Conservation (phyloP, 768 basidiomycete genomes). For the Cubamyces lactineus region DNA sequence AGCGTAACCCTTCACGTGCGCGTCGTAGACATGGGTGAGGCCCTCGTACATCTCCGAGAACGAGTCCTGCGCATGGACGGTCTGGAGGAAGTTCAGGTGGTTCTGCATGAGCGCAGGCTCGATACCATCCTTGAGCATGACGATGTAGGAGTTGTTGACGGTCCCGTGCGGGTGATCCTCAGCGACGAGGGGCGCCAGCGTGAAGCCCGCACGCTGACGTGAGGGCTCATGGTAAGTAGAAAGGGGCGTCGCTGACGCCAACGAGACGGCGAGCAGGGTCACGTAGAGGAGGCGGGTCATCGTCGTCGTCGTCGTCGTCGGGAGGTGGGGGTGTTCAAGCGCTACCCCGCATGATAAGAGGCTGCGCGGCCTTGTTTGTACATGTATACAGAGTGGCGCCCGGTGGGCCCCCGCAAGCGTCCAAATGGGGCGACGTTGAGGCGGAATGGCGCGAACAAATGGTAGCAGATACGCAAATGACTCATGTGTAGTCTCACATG, state of each 20-base stretch:
- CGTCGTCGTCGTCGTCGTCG: conserved; percentile 31
- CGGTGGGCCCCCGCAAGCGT: neutral
- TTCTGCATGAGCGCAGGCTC: conserved; percentile 61
- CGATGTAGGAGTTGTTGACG: conserved; percentile 92
- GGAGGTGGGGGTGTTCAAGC: conserved; percentile 1
- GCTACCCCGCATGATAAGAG: conserved; percentile 22
- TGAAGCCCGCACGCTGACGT: conserved; percentile 46
- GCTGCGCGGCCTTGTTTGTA: conserved; percentile 27
- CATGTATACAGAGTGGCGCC: conserved; percentile 26
- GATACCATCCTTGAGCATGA: conserved; percentile 79
- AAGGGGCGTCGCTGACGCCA: conserved; percentile 48
- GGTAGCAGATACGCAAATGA: neutral
- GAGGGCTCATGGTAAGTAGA: conserved; percentile 45
- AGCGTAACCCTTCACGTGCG: conserved; percentile 76
- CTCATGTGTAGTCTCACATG: neutral
- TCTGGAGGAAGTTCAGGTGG: conserved; percentile 79
- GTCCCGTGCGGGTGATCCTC: conserved; percentile 67
- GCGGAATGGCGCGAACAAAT: neutral
- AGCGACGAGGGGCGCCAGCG: conserved; percentile 62
- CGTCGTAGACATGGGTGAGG: conserved; percentile 76
- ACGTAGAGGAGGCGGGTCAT: conserved; percentile 36
- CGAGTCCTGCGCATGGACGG: conserved; percentile 58
- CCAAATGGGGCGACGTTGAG: conserved; percentile 13
- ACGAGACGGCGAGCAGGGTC: conserved; percentile 42
- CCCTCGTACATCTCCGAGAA: conserved; percentile 55